Conservation (phyloP, 495 filamentous ascomycete species). For the Penicillium bovifimosum region DNA sequence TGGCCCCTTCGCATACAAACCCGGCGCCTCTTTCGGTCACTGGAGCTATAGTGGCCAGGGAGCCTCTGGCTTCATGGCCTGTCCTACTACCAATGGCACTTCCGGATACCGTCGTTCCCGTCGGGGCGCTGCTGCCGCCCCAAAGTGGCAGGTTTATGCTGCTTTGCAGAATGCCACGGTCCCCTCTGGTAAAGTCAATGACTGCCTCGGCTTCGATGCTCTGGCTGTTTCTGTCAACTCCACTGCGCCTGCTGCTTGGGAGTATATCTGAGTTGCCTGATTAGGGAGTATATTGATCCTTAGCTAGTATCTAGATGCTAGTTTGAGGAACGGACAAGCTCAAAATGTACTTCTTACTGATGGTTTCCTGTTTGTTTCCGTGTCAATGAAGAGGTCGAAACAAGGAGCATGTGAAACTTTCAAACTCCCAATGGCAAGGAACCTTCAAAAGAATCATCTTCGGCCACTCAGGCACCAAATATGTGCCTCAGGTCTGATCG, state of each 20-base stretch:
- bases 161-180: slow-evolving; percentile 30
- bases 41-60: slow-evolving; percentile 25
- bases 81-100: slow-evolving; percentile 19
- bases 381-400: no score
- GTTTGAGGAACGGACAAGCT: no score
- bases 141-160: slow-evolving; percentile 35
- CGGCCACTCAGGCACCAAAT: no score
- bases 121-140: slow-evolving; percentile 7
- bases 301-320: no score
- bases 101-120: slow-evolving; percentile 2
- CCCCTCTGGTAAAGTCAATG: slow-evolving; percentile 24
- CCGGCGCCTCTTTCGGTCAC: slow-evolving; percentile 16
- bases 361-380: no score
- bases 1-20: slow-evolving; percentile 36
- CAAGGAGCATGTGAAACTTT: no score
- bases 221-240: slow-evolving; percentile 13
- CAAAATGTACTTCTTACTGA: no score
- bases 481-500: no score
- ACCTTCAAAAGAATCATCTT: no score
- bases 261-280: slow-evolving; percentile 34
- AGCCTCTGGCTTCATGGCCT: slow-evolving; percentile 34
- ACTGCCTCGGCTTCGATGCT: slow-evolving; percentile 33
- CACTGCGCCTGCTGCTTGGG: slow-evolving; percentile 22
- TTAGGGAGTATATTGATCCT: no score
- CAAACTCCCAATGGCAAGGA: no score